Evolutionary conservation across 345 rosid genomes (phyloP), one percentile per base, ranked within the genome.

Genomic region (Eucalyptus sp.): DNA sequence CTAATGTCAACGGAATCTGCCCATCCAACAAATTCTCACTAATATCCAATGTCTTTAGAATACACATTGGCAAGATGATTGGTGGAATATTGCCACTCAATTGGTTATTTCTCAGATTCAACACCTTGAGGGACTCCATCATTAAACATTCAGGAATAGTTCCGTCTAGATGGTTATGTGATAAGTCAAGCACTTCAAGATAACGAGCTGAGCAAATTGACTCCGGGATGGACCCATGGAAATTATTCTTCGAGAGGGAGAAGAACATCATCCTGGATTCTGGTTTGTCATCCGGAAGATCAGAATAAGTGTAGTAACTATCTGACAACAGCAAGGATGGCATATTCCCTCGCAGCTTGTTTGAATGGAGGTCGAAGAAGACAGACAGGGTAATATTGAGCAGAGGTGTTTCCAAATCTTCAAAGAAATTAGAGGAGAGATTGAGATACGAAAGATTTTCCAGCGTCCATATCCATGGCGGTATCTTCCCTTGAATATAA

Each of bases 391-490:
- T 66, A 46, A 86, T 64, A 20, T 83, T 92, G 89, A 64, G n/a
- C 54, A 86, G 25, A 1, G 24, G 18, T 0, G 5, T 18, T 92
- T 92, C 92, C 68, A 60, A 17, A 86, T 91, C 88, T 41, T 93
- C 89, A 5, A 89, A 71, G 17, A 22, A 51, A 85, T 29, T 50
- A 90, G 93, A 48, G 5, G 91, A 88, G 86, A 93, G 95, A 86
- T 24, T 86, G 54, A 95, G 94, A 49, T 50, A 9, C 6, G 16
- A 43, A 25, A 93, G 93, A 37, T 2, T 7, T 29, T 86, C 31
- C 4, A 89, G 29, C 50, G 31, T 5, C 92, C 93, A 91, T 41
- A 95, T 89, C 96, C 96, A 95, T 2, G 33, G 31, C 27, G 95
- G 97, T 27, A 95, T 86, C 24, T 37, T 13, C 8, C 94, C 93